phyloP scores from a whole-genome alignment of 371 early-diverging fungal genomes.

The Mortierella sp. region DNA sequence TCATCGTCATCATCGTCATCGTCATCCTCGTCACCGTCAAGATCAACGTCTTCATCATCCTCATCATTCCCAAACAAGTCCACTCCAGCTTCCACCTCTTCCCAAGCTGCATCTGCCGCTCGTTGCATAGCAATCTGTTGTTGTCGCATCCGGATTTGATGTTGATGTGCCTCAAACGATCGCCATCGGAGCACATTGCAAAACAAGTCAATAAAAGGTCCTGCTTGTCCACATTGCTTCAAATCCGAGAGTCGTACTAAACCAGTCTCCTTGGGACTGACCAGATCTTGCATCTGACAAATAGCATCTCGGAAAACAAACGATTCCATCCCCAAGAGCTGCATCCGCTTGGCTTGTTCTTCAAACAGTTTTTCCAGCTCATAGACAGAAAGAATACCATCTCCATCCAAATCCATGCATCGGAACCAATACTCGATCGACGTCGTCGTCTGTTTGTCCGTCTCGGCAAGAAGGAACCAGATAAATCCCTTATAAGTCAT shows the following conservation, averaged over 20 bases:
- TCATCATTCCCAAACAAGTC: constrained; percentile 34
- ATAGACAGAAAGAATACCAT: constrained; percentile 85
- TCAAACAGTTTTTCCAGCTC: constrained; percentile 88
- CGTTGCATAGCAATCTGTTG: constrained; percentile 55
- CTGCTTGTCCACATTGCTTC: constrained; percentile 62
- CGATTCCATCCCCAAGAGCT: constrained; percentile 67
- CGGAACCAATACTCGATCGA: constrained; percentile 96
- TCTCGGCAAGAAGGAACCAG: constrained; percentile 89
- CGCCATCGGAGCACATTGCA: constrained; percentile 68
- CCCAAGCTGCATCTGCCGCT: constrained; percentile 51
- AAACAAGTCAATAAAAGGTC: constrained; percentile 78
- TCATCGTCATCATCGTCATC: constrained; percentile 26
- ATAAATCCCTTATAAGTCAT: constrained; percentile 59
- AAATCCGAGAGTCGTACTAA: constrained; percentile 74
- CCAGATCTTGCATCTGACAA: constrained; percentile 78
- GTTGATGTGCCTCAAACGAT: constrained; percentile 52
- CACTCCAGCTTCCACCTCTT: constrained; percentile 33
- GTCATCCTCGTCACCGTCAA: constrained; percentile 4
- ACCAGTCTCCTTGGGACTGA: constrained; percentile 63
- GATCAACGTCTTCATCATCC: constrained; percentile 15
- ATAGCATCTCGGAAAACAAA: constrained; percentile 76
- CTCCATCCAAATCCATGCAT: constrained; percentile 90
- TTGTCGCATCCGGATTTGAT: constrained; percentile 51
- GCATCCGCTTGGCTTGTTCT: constrained; percentile 81
- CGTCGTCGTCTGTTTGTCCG: constrained; percentile 82